phyloP scores from a whole-genome alignment of 768 basidiomycete species.

The Phlebiopsis flavidoalba region DNA sequence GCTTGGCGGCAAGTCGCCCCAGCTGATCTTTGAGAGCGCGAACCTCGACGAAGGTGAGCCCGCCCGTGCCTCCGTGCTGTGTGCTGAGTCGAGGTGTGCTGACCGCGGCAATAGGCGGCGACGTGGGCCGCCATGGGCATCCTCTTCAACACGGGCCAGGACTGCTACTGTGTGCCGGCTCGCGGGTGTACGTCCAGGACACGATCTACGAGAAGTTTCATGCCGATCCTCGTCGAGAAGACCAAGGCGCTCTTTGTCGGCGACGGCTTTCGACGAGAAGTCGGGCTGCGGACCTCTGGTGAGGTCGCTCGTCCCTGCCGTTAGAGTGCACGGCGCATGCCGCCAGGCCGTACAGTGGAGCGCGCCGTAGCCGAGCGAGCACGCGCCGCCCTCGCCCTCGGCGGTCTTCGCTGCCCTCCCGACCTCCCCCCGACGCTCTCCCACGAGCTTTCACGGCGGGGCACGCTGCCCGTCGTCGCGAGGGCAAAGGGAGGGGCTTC shows the following conservation, averaged over 20 bases:
- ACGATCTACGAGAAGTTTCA: conserved; percentile 82
- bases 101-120: conserved; percentile 45
- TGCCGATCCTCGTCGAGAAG: conserved; percentile 57
- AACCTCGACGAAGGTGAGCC: conserved; percentile 77
- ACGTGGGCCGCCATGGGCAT: conserved; percentile 85
- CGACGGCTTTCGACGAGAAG: conserved; percentile 72
- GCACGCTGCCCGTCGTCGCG: not conserved
- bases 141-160: conserved; percentile 87
- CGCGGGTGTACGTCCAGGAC: conserved; percentile 85
- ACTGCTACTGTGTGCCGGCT: conserved; percentile 93
- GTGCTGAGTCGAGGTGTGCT: not conserved
- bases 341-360: no score
- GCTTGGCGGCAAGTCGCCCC: conserved; percentile 89
- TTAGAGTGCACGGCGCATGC: not conserved
- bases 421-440: not conserved
- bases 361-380: not conserved
- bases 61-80: not conserved
- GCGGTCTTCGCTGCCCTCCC: not conserved
- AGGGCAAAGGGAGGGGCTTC: not conserved
- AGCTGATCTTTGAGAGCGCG: conserved; percentile 86
- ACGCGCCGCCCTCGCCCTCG: not conserved
- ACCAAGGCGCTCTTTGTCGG: conserved; percentile 70
- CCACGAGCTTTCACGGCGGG: no score
- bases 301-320: conserved; percentile 20
- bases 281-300: conserved; percentile 84